Evolutionary conservation across 1,284 basidiomycete genomes (phyloP), one percentile per base, ranked within the genome.

Genomic region (Coniophora puteana): DNA sequence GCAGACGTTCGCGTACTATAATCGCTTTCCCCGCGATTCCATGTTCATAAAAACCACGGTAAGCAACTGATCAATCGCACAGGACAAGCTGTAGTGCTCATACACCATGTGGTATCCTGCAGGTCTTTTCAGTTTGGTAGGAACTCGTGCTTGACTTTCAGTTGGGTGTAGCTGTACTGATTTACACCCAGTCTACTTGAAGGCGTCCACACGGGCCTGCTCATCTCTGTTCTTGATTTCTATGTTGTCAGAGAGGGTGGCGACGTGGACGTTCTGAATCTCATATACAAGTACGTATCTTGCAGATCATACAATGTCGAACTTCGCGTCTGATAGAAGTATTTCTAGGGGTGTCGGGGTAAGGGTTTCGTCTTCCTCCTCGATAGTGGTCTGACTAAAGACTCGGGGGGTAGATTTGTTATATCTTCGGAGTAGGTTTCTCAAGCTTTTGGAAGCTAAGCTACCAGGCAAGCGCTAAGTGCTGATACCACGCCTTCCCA

Each of bases 31-130:
- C 8, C 14, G 20, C 8, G 29, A 31, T n/a, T 31, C 29, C 14
- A 31, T 16, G 29, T 16, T 31, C n/a, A 31, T 31, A 31, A 31
- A 31, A 31, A 14, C 29, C 6, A 31, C 29, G 29, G 29, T 31
- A 31, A 8, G 29, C 20, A 10, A 31, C 29, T 14, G 29, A 31
- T n/a, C 8, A 6, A 6, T 8, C n/a, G 14, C 20, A 8, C 6
- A 31, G 7, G n/a, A 8, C n/a, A n/a, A 8, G 20, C 14, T n/a
- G 6, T 8, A 18, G 8, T 8, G 20, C 14, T n/a, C 14, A 18
- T n/a, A 14, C 8, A 31, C n/a, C 6, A 14, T n/a, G 7, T 31
- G 8, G 8, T 6, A n/a, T 31, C 14, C 14, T 31, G n/a, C n/a
- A 31, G 29, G 29, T 31, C 8, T 18, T 31, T 16, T 18, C 20